These are phyloP conservation scores for Claviceps purpurea DNA, from an alignment of 2,329 filamentous ascomycete species.

Conservation along the genomic window DNA sequence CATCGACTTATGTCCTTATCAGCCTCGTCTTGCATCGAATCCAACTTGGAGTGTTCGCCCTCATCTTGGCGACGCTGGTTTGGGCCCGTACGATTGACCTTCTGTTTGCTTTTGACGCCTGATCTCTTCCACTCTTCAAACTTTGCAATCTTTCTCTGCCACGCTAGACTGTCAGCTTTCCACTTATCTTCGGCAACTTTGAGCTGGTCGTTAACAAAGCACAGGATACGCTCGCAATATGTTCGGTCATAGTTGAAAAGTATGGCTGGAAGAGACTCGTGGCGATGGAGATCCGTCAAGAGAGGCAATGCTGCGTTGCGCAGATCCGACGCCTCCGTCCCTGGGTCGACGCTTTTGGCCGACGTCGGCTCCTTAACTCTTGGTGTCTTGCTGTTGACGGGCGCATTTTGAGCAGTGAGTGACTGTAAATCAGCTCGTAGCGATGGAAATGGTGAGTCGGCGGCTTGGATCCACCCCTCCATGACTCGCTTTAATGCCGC, in stretches of 20 bases:
- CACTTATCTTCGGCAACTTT: slow-evolving; percentile 25
- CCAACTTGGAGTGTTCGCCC: background rate
- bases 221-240: slow-evolving; percentile 47
- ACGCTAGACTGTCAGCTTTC: slow-evolving; percentile 40
- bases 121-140: slow-evolving; percentile 19
- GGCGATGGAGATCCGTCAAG: slow-evolving; percentile 39
- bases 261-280: slow-evolving; percentile 57
- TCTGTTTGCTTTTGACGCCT: slow-evolving; percentile 35
- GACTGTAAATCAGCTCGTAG: background rate
- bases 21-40: background rate
- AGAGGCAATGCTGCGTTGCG: slow-evolving; percentile 12
- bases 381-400: slow-evolving; percentile 16
- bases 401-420: background rate
- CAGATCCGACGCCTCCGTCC: slow-evolving; percentile 38
- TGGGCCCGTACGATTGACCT: slow-evolving; percentile 7
- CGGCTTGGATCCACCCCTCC: background rate
- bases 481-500: background rate
- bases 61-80: background rate
- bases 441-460: background rate
- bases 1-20: slow-evolving; percentile 3
- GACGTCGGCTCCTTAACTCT: background rate
- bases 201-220: slow-evolving; percentile 26
- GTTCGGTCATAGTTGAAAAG: slow-evolving; percentile 64
- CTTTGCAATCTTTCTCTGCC: slow-evolving; percentile 44
- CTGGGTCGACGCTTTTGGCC: slow-evolving; percentile 16